A percentile compares a stretch with the other conserved stretches of the same genome.
Evolutionary conservation across 192 early-diverging fungal genomes (phyloP).

Genomic region (Backusella parvicylindrica): DNA sequence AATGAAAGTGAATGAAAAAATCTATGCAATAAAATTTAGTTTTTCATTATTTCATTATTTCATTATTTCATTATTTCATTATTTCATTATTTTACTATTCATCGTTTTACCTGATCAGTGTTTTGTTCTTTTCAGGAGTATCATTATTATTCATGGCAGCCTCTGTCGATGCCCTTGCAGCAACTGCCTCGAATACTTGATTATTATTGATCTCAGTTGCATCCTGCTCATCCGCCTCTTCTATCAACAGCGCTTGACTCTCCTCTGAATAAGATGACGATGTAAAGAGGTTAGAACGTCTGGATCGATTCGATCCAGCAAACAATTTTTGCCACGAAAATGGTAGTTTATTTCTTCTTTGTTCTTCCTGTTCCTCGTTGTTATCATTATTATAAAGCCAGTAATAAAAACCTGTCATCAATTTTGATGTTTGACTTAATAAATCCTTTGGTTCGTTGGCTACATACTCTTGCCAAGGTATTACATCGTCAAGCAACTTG

Average conservation of each 20-base stretch:
- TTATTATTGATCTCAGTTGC: conserved; percentile 21
- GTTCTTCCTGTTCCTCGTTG: neutral
- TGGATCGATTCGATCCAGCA: conserved; percentile 2
- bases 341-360: neutral
- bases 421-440: neutral
- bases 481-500: conserved; percentile 13
- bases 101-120: conserved; percentile 4
- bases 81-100: too few relatives aligned
- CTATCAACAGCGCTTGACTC: conserved; percentile 13
- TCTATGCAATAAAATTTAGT: conserved; percentile 7
- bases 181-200: conserved; percentile 14
- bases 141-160: neutral
- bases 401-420: conserved; percentile 13
- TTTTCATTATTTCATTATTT: too few relatives aligned
- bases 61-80: too few relatives aligned
- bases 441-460: neutral
- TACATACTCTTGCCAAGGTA: conserved; percentile 14
- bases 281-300: neutral
- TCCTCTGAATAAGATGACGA: conserved; percentile 8
- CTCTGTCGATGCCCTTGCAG: neutral
- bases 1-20: conserved; percentile 41
- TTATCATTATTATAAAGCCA: neutral
- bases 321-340: conserved; percentile 22
- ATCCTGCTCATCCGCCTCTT: conserved; percentile 30
- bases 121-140: neutral